phyloP scores from a whole-genome alignment of 2,329 filamentous ascomycete genomes.

The Fusarium sp. region DNA sequence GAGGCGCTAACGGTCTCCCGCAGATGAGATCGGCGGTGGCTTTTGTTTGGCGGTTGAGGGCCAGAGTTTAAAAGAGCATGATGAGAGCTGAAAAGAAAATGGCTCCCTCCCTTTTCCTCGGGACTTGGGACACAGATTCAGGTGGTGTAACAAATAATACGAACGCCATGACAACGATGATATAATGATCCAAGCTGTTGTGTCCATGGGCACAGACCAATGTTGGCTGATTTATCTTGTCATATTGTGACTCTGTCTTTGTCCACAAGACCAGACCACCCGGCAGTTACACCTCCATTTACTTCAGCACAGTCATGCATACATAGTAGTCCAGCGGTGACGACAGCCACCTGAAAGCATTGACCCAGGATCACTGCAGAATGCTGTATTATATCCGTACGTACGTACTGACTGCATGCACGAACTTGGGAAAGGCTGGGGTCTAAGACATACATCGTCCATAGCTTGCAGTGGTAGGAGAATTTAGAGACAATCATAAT shows the following conservation, averaged over 20 bases:
- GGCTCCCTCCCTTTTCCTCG: not conserved
- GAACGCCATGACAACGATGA: not conserved
- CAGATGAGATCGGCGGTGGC: conserved; percentile 39
- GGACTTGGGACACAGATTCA: not conserved
- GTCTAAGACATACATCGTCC: not conserved
- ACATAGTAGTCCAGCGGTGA: conserved; percentile 8
- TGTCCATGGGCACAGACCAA: not conserved
- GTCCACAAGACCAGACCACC: not conserved
- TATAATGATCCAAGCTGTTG: not conserved
- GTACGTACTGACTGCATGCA: conserved; percentile 1
- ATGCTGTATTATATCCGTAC: not conserved
- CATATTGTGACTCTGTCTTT: not conserved
- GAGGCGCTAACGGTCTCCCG: conserved; percentile 27
- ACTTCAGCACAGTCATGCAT: not conserved
- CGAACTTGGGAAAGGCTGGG: conserved; percentile 23
- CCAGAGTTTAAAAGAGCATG: not conserved
- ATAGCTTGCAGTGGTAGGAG: conserved; percentile 1
- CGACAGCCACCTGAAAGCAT: conserved; percentile 20
- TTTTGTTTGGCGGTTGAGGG: conserved; percentile 10
- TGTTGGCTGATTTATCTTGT: not conserved
- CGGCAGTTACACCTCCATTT: not conserved
- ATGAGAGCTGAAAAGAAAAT: conserved; percentile 25
- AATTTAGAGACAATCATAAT: not conserved
- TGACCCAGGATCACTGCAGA: conserved; percentile 1
- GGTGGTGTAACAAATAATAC: not conserved